These are phyloP conservation scores for Mycena venus DNA, from an alignment of 768 basidiomycete species.

Conservation along the genomic window DNA sequence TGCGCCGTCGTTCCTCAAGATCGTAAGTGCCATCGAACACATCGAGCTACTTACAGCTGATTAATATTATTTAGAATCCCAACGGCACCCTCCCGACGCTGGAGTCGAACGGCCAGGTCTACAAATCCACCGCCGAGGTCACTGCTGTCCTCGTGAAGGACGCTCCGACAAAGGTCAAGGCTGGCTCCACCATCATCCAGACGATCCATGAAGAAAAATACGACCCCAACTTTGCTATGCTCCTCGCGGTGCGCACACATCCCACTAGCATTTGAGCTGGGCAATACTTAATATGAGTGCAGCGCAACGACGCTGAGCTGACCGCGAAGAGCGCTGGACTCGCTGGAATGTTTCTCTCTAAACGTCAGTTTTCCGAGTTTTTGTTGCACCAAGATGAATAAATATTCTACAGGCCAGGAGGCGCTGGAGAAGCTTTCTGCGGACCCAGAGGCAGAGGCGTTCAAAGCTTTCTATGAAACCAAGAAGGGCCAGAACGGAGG, in stretches of 20 bases:
- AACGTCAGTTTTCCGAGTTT: constrained; percentile 50
- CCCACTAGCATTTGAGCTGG: neutral
- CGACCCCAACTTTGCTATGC: constrained; percentile 67
- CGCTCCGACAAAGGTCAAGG: constrained; percentile 51
- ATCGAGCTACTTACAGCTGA: neutral
- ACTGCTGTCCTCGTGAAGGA: constrained; percentile 55
- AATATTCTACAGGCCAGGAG: constrained; percentile 53
- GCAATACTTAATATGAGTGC: neutral
- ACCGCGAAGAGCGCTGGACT: constrained; percentile 50
- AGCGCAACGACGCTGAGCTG: constrained; percentile 64
- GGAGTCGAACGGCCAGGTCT: constrained; percentile 47
- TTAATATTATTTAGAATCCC: constrained; percentile 50
- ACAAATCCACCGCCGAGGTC: constrained; percentile 57
- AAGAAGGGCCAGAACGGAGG: constrained; percentile 56
- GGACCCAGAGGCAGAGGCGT: constrained; percentile 48
- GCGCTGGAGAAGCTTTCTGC: constrained; percentile 53
- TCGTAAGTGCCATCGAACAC: constrained; percentile 42
- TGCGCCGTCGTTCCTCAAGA: constrained; percentile 56
- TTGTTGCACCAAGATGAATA: neutral
- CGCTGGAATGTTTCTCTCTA: constrained; percentile 48
- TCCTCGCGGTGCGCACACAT: constrained; percentile 50
- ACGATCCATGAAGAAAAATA: constrained; percentile 59
- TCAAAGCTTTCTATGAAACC: constrained; percentile 59
- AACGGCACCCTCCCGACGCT: constrained; percentile 60
- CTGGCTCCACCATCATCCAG: constrained; percentile 51